A percentile compares a stretch with the other conserved stretches of the same genome.
Evolutionary conservation across 192 early-diverging fungal genomes (phyloP).

Genomic region (Polychytrium aggregatum): DNA sequence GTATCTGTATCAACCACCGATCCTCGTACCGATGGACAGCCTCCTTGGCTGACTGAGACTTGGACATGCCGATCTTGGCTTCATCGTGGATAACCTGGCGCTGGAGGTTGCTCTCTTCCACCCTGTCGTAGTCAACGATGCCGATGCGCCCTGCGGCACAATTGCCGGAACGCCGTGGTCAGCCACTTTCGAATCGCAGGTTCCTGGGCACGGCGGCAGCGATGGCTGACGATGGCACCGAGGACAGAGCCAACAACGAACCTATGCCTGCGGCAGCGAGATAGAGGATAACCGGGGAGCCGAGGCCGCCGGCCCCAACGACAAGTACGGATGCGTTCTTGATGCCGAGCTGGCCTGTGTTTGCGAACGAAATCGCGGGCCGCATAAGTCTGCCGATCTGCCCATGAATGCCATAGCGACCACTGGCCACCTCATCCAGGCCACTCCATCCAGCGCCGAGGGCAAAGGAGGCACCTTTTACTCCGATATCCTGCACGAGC

Average conservation of each 20-base stretch:
- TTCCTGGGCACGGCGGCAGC: too few species aligned
- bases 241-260: background rate
- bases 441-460: background rate
- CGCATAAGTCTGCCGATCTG: background rate
- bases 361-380: background rate
- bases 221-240: too few species aligned
- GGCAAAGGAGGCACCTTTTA: slow-evolving; percentile 31
- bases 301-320: slow-evolving; percentile 92
- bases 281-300: slow-evolving; percentile 77
- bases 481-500: slow-evolving; percentile 66
- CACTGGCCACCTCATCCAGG: background rate
- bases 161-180: too few species aligned
- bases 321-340: slow-evolving; percentile 65
- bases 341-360: slow-evolving; percentile 62
- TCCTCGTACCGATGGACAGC: slow-evolving; percentile 38
- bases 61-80: slow-evolving; percentile 47
- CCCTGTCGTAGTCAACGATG: slow-evolving; percentile 82
- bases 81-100: slow-evolving; percentile 90
- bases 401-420: background rate
- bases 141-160: slow-evolving; percentile 53
- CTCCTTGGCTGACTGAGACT: slow-evolving; percentile 65
- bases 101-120: slow-evolving; percentile 87
- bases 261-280: slow-evolving; percentile 83
- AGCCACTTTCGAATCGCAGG: too few species aligned
- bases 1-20: too few species aligned